These are phyloP conservation scores for Ilyonectria robusta DNA, from an alignment of 2,329 filamentous ascomycete species.

Conservation along the genomic window DNA sequence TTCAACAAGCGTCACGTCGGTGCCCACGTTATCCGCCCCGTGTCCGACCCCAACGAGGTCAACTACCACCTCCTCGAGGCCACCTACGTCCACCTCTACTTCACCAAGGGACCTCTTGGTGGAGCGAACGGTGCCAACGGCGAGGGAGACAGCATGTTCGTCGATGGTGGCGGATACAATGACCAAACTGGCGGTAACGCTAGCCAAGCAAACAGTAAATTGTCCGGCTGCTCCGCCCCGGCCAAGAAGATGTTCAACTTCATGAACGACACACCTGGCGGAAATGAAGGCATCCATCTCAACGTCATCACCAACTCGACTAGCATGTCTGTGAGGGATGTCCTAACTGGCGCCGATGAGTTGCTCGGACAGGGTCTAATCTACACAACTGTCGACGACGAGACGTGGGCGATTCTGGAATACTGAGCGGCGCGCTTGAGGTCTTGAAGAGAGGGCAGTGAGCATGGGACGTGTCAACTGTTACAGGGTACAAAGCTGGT, in stretches of 20 bases:
- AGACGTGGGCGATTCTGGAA: constrained; percentile 91
- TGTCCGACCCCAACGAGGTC: constrained; percentile 92
- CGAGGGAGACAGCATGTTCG: constrained; percentile 68
- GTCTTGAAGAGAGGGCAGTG: background rate
- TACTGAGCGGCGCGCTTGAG: constrained; percentile 56
- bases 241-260: constrained; percentile 81
- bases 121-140: constrained; percentile 57
- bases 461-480: constrained; percentile 9
- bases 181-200: constrained; percentile 54
- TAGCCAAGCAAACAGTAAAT: constrained; percentile 56
- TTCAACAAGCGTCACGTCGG: constrained; percentile 88
- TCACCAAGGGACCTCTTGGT: constrained; percentile 77
- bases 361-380: constrained; percentile 80
- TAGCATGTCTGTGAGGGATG: constrained; percentile 77
- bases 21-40: constrained; percentile 83
- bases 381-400: constrained; percentile 93
- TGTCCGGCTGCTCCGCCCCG: constrained; percentile 64
- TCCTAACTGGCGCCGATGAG: constrained; percentile 85
- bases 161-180: constrained; percentile 63
- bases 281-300: constrained; percentile 87
- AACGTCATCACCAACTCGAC: constrained; percentile 80
- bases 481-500: constrained; percentile 36
- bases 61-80: constrained; percentile 93
- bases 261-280: constrained; percentile 76
- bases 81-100: constrained; percentile 88